Conservation (phyloP, 1,284 basidiomycete genomes). For the Trichosporon faecale region DNA sequence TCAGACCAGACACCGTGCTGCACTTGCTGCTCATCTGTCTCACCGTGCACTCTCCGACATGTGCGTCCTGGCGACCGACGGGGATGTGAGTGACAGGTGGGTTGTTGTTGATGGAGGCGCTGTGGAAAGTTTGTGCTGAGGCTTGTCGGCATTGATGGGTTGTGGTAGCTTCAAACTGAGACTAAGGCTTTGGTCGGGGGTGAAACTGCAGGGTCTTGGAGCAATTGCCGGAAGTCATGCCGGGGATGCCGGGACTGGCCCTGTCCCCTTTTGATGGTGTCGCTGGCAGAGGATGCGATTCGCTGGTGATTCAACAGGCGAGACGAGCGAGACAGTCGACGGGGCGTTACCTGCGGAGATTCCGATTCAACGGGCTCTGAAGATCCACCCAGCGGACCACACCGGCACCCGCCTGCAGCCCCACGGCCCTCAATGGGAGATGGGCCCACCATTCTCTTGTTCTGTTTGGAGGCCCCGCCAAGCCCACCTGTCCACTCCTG, state of each 20-base stretch:
- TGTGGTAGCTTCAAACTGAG: too few species aligned
- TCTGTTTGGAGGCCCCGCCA: neutral
- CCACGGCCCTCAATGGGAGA: too few species aligned
- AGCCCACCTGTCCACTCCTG: neutral
- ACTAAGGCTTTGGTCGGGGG: too few species aligned
- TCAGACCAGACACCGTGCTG: too few species aligned
- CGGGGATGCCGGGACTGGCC: neutral
- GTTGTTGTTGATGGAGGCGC: neutral
- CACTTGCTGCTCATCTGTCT: neutral
- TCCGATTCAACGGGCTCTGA: neutral
- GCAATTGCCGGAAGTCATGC: neutral
- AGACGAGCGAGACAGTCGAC: neutral
- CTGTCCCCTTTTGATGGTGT: too few species aligned
- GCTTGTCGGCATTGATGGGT: too few species aligned
- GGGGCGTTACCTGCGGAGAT: neutral
- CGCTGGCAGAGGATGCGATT: too few species aligned
- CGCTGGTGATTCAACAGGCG: neutral
- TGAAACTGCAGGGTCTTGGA: neutral
- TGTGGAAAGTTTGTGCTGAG: too few species aligned
- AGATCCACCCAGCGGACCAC: neutral
- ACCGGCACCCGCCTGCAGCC: too few species aligned
- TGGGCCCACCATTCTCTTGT: neutral
- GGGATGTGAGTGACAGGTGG: too few species aligned
- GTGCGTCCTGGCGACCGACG: too few species aligned
- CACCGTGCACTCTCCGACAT: neutral